phyloP scores from a whole-genome alignment of 352 stramenopile species.

The Phytophthora vignae region DNA sequence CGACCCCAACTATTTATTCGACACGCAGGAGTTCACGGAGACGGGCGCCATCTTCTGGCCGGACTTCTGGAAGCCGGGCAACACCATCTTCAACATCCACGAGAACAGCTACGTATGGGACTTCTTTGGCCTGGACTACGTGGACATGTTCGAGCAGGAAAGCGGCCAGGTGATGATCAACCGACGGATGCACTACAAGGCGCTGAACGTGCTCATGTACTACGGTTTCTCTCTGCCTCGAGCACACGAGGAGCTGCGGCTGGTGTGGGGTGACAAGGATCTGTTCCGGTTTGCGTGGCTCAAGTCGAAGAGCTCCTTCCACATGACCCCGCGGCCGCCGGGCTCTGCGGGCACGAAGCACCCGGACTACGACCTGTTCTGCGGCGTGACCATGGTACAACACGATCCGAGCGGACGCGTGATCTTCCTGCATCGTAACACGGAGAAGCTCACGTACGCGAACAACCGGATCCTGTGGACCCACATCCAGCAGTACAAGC shows the following conservation, averaged over 20 bases:
- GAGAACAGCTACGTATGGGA: constrained; percentile 74
- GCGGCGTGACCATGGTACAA: constrained; percentile 78
- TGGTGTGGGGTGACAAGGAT: constrained; percentile 88
- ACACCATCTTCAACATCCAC: constrained; percentile 87
- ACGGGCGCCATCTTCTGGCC: constrained; percentile 85
- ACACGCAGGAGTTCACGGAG: constrained; percentile 56
- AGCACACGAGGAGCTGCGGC: constrained; percentile 53
- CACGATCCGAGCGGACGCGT: constrained; percentile 64
- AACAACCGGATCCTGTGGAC: constrained; percentile 63
- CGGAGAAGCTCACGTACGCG: constrained; percentile 61
- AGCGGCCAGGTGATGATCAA: constrained; percentile 83
- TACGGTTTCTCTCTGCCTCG: constrained; percentile 58
- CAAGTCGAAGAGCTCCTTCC: constrained; percentile 73
- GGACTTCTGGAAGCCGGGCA: constrained; percentile 76
- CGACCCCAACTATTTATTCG: constrained; percentile 75
- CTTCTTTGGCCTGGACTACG: constrained; percentile 63
- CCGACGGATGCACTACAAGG: constrained; percentile 54
- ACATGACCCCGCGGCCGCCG: constrained; percentile 64
- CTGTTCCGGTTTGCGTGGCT: constrained; percentile 85
- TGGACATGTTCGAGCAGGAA: constrained; percentile 85
- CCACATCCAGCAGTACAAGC: constrained; percentile 70
- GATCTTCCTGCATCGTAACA: constrained; percentile 79
- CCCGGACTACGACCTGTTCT: constrained; percentile 65
- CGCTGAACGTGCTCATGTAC: constrained; percentile 80
- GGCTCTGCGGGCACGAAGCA: constrained; percentile 61